Percentiles rank a stretch among this genome's conserved stretches.
Evolutionary conservation across 805 yeast genomes (phyloP).

Genomic region (Yarrowia yakushimensis): DNA sequence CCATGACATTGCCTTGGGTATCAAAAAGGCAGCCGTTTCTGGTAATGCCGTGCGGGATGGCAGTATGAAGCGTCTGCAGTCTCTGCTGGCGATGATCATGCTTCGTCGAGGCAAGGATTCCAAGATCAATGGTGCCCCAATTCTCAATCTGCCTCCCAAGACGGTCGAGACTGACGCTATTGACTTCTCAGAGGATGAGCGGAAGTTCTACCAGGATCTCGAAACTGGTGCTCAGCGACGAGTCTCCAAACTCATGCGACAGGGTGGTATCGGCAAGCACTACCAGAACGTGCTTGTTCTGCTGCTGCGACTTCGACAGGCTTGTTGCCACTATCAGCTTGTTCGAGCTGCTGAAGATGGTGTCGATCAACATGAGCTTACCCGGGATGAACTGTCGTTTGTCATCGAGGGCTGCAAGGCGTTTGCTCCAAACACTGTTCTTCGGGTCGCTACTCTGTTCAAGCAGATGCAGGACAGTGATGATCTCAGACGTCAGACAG

Average conservation of each 20-base stretch:
- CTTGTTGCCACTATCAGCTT: conserved; percentile 37
- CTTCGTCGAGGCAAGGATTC: conserved; percentile 48
- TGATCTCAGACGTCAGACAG: neutral
- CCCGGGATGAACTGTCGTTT: neutral
- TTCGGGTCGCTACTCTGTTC: conserved; percentile 2
- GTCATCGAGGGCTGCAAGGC: conserved; percentile 8
- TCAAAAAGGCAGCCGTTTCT: neutral
- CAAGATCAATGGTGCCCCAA: conserved; percentile 24
- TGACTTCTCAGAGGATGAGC: conserved; percentile 35
- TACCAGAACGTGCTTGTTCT: conserved; percentile 36
- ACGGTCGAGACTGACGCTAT: conserved; percentile 30
- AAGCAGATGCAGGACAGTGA: conserved; percentile 22
- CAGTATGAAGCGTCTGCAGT: conserved; percentile 7
- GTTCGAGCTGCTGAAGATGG: neutral
- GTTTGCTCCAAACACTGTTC: conserved; percentile 6
- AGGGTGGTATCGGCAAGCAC: conserved; percentile 26
- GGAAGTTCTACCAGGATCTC: conserved; percentile 34
- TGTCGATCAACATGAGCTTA: neutral
- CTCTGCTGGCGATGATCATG: conserved; percentile 37
- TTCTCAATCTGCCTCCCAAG: conserved; percentile 33
- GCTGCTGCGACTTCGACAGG: conserved; percentile 41
- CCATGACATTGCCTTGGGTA: neutral
- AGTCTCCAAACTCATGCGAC: conserved; percentile 36
- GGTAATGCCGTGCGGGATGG: conserved; percentile 19
- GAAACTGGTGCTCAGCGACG: conserved; percentile 43